Percentiles rank a stretch among this genome's conserved stretches.
These are phyloP conservation scores for Dittrichia graveolens DNA, from an alignment of 129 eudicot species.

Conservation along the genomic window DNA sequence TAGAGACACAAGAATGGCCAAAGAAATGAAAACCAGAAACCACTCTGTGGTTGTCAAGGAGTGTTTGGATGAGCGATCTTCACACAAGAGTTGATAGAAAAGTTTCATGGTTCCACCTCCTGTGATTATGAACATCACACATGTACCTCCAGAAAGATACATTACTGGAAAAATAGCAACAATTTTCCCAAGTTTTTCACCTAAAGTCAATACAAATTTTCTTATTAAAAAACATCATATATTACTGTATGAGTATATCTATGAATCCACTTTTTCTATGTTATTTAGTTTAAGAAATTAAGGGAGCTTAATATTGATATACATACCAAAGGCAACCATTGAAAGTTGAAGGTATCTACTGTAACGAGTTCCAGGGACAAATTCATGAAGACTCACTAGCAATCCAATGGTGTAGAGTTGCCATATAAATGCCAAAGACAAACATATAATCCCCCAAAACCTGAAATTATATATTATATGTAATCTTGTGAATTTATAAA, in stretches of 20 bases:
- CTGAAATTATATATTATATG: slow-evolving; percentile 19
- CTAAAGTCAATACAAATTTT: slow-evolving; percentile 42
- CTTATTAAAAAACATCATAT: neutral
- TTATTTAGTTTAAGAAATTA: neutral
- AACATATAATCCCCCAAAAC: slow-evolving; percentile 56
- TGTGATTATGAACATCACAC: slow-evolving; percentile 50
- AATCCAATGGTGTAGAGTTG: slow-evolving; percentile 64
- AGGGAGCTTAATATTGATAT: neutral
- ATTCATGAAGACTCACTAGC: slow-evolving; percentile 59
- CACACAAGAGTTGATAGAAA: slow-evolving; percentile 50
- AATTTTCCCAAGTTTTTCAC: slow-evolving; percentile 60
- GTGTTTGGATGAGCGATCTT: slow-evolving; percentile 30
- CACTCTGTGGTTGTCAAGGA: slow-evolving; percentile 52
- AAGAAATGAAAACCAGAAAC: slow-evolving; percentile 51
- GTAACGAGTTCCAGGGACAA: slow-evolving; percentile 56
- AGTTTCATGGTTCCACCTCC: slow-evolving; percentile 58
- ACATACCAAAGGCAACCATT: slow-evolving; percentile 64
- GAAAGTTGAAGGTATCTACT: slow-evolving; percentile 71
- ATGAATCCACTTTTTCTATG: too few relatives aligned
- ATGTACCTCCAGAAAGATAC: slow-evolving; percentile 75
- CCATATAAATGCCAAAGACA: slow-evolving; percentile 53
- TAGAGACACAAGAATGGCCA: slow-evolving; percentile 49
- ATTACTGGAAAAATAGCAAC: slow-evolving; percentile 61
- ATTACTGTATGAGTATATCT: too few relatives aligned
- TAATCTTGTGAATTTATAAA: neutral